Percentiles rank a stretch among this genome's conserved stretches.
phyloP scores from a whole-genome alignment of 2,329 filamentous ascomycete species.

The Lachnellula occidentalis region DNA sequence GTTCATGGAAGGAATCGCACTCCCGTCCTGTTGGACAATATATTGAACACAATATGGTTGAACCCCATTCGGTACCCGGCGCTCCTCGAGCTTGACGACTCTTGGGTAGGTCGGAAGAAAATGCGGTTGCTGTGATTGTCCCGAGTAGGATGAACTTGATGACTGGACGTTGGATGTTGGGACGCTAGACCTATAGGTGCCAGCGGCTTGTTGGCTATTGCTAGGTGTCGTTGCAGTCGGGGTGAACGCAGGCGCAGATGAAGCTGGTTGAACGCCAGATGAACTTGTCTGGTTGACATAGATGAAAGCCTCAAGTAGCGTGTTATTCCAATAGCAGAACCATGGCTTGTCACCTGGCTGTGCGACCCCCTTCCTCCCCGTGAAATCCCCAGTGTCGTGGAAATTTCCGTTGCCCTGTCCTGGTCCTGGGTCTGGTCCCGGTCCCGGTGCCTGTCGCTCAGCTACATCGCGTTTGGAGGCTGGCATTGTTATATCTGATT shows the following conservation, averaged over 20 bases:
- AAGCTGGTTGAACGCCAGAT: constrained; percentile 26
- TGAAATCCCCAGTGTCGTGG: constrained; percentile 8
- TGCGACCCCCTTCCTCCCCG: constrained; percentile 31
- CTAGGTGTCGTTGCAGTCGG: constrained; percentile 1
- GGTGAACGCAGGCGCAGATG: constrained; percentile 1
- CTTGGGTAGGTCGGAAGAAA: constrained; percentile 43
- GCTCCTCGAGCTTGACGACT: constrained; percentile 61
- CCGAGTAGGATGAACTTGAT: constrained; percentile 10
- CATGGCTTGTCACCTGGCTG: constrained; percentile 56
- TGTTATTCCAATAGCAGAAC: constrained; percentile 67
- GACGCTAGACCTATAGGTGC: constrained; percentile 10
- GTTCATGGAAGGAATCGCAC: constrained; percentile 18
- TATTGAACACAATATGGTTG: constrained; percentile 57
- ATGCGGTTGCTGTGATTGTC: constrained; percentile 17
- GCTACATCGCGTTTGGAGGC: constrained; percentile 12
- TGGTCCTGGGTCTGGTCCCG: too few species aligned
- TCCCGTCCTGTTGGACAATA: constrained; percentile 49
- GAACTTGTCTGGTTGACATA: constrained; percentile 44
- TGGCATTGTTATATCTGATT: constrained; percentile 15
- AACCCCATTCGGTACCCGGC: constrained; percentile 36
- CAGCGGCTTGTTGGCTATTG: background rate
- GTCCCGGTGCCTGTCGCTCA: background rate
- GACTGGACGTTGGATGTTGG: constrained; percentile 27
- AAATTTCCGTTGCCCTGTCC: too few species aligned
- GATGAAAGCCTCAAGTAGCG: constrained; percentile 61